Percentiles rank a stretch among this genome's conserved stretches.
phyloP scores from a whole-genome alignment of 345 rosid genomes.

The Acer negundo region DNA sequence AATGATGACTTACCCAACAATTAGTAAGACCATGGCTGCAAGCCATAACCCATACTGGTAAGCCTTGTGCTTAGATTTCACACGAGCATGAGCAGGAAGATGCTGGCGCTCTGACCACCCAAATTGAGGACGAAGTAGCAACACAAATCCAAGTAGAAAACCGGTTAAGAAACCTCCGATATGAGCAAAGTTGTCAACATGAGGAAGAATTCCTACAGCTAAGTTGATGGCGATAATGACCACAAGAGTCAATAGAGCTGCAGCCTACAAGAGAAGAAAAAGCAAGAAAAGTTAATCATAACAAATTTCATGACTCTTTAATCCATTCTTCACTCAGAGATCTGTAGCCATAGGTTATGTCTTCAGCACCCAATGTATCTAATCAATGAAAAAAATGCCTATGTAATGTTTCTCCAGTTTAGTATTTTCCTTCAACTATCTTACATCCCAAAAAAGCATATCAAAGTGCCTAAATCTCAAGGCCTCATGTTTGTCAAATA shows the following conservation, averaged over 20 bases:
- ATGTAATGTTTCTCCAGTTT: not conserved
- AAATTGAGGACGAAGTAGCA: constrained; percentile 74
- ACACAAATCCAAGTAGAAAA: constrained; percentile 65
- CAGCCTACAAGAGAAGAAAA: constrained; percentile 43
- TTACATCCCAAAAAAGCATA: not conserved
- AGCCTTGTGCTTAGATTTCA: constrained; percentile 66
- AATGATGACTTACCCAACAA: constrained; percentile 54
- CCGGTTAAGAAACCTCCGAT: constrained; percentile 85
- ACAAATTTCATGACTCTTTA: not conserved
- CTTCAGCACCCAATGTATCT: not conserved
- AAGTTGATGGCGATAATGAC: constrained; percentile 71
- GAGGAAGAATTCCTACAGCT: constrained; percentile 86
- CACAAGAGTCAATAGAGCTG: constrained; percentile 67
- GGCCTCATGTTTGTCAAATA: not conserved
- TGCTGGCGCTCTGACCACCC: constrained; percentile 62
- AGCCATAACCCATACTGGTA: constrained; percentile 69
- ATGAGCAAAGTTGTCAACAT: constrained; percentile 91
- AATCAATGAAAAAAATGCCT: not conserved
- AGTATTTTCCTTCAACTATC: not conserved
- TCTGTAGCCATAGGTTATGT: not conserved
- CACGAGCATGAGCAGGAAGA: constrained; percentile 47
- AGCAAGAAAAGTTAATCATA: not conserved
- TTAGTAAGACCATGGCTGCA: constrained; percentile 47
- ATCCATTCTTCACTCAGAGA: not conserved
- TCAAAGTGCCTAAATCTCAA: not conserved